A percentile compares a stretch with the other conserved stretches of the same genome.
phyloP scores from a whole-genome alignment of 495 filamentous ascomycete genomes.

The Astrothelium subdiscretum region DNA sequence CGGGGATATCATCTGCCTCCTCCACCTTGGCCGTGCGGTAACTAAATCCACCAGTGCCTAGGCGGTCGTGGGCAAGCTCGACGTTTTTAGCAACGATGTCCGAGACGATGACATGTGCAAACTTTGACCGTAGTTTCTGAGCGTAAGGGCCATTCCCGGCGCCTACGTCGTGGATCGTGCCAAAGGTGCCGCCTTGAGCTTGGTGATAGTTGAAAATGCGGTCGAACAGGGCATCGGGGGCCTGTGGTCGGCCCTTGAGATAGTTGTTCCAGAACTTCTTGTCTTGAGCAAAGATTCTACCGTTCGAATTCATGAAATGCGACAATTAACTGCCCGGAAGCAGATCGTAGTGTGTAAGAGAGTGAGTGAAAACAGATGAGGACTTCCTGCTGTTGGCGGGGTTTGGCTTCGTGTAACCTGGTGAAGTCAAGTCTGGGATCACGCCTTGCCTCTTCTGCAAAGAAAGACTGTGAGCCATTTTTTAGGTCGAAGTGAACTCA shows the following conservation, averaged over 20 bases:
- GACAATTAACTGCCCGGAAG: not conserved
- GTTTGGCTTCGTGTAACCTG: not conserved
- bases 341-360: not conserved
- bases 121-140: slow-evolving; percentile 7
- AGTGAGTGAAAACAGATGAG: not conserved
- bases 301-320: not conserved
- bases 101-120: slow-evolving; percentile 16
- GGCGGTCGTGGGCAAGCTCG: slow-evolving; percentile 4
- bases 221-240: slow-evolving; percentile 17
- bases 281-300: slow-evolving; percentile 1
- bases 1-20: slow-evolving; percentile 10
- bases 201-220: slow-evolving; percentile 21
- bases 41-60: slow-evolving; percentile 11
- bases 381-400: not conserved
- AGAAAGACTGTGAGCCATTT: not conserved
- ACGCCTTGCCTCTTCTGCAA: not conserved
- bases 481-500: not conserved
- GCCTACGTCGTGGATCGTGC: slow-evolving; percentile 13
- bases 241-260: slow-evolving; percentile 14
- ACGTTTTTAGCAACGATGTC: slow-evolving; percentile 11
- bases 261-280: slow-evolving; percentile 14
- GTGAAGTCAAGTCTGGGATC: not conserved
- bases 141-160: slow-evolving; percentile 13
- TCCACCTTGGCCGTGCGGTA: slow-evolving; percentile 14
- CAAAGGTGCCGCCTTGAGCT: slow-evolving; percentile 15